Evolutionary conservation across 352 stramenopile genomes (phyloP).

Genomic region (Globisporangium canariense): DNA sequence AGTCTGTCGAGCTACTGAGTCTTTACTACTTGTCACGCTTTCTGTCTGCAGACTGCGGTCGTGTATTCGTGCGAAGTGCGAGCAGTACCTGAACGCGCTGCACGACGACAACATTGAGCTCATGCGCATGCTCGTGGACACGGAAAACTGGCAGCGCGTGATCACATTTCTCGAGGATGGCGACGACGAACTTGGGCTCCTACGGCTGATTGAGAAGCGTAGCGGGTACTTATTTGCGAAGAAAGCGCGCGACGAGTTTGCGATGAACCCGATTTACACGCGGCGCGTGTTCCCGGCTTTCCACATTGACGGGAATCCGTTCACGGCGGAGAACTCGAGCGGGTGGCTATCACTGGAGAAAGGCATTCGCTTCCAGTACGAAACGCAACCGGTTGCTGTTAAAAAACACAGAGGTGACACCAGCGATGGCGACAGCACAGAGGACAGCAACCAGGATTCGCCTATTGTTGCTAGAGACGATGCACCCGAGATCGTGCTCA

Average conservation of each 20-base stretch:
- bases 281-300: conserved; percentile 71
- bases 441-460: neutral
- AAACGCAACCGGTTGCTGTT: conserved; percentile 23
- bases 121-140: conserved; percentile 80
- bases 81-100: conserved; percentile 75
- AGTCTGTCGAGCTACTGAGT: neutral
- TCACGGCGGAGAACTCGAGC: conserved; percentile 43
- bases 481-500: conserved; percentile 64
- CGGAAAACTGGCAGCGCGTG: conserved; percentile 81
- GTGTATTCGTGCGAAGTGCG: conserved; percentile 70
- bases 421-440: neutral
- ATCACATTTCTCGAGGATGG: conserved; percentile 44
- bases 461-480: conserved; percentile 6
- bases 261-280: conserved; percentile 58
- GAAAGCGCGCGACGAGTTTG: conserved; percentile 40
- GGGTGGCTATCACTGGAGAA: conserved; percentile 60
- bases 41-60: conserved; percentile 45
- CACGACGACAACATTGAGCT: conserved; percentile 84
- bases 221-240: conserved; percentile 66
- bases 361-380: conserved; percentile 47
- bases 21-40: neutral
- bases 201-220: conserved; percentile 72
- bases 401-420: conserved; percentile 21
- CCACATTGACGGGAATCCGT: conserved; percentile 54
- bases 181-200: conserved; percentile 39